phyloP scores from a whole-genome alignment of 371 early-diverging fungal species.

The Mucor mucedo region DNA sequence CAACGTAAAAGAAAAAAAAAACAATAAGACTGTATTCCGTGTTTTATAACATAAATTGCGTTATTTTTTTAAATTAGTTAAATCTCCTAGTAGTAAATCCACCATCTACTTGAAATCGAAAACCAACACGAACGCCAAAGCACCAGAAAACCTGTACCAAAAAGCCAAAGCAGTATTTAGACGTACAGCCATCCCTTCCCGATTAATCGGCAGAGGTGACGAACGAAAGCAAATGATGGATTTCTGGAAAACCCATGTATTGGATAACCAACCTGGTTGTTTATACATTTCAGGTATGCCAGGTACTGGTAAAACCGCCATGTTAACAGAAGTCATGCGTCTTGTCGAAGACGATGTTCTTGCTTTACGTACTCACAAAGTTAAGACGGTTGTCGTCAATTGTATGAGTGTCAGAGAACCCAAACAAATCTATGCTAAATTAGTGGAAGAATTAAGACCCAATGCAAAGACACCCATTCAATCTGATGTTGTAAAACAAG shows the following conservation, averaged over 20 bases:
- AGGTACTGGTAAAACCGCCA: slow-evolving; percentile 95
- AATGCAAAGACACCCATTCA: slow-evolving; percentile 13
- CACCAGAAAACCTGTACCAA: slow-evolving; percentile 22
- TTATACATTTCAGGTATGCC: slow-evolving; percentile 93
- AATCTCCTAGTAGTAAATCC: slow-evolving; percentile 12
- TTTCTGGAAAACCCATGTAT: slow-evolving; percentile 59
- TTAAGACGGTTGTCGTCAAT: slow-evolving; percentile 72
- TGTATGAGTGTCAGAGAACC: slow-evolving; percentile 86
- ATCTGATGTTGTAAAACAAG: slow-evolving; percentile 40
- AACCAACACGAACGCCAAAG: background rate
- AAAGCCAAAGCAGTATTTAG: slow-evolving; percentile 63
- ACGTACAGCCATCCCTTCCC: slow-evolving; percentile 65
- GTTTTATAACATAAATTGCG: background rate
- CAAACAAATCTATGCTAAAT: slow-evolving; percentile 65
- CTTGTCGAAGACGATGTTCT: slow-evolving; percentile 37
- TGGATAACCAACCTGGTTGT: slow-evolving; percentile 56
- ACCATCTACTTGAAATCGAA: slow-evolving; percentile 4
- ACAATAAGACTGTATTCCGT: too few relatives aligned
- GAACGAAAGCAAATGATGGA: slow-evolving; percentile 66
- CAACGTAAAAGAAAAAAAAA: slow-evolving; percentile 12
- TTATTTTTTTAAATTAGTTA: slow-evolving; percentile 6
- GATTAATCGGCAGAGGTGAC: slow-evolving; percentile 73
- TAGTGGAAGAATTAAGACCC: slow-evolving; percentile 58
- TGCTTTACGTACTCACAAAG: slow-evolving; percentile 34
- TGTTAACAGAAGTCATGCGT: slow-evolving; percentile 69